Base-by-base conservation (phyloP, 768 basidiomycete species). In the Hirschioporus abietinus region DNA sequence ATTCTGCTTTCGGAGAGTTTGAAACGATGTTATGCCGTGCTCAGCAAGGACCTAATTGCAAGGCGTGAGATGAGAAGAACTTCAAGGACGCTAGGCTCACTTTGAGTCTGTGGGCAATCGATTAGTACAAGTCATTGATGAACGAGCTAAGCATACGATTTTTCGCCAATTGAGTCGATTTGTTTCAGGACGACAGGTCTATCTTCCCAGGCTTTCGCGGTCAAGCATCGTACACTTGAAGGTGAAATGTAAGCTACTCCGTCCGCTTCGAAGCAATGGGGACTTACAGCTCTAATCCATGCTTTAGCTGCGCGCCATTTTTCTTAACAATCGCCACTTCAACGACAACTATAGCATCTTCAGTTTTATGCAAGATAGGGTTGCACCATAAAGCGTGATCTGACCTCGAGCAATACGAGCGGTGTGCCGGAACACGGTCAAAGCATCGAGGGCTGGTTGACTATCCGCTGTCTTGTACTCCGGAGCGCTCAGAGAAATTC, bases 201-300 rank as follows among this genome's bases (percentile, higher is more conserved):
- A 71, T 95, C 90, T 71, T 98, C 96, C 96, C 96, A 99, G 58
- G 93, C 89, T 71, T 90, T 94, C 4, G 92, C 93, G 64, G 81
- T 84, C 42, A 98, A 72, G 70, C 88, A 91, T 12, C 96, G 88
- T 26, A 90, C 76, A 30, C 94, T 93, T 61, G 8, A 23, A 60
- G 26, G n/a, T 20, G 52, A 15, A 2, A 27, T 70, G 36, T 73
- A 60, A 24, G 59, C n/a, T 35, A 23, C 9, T 7, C 12, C 26
- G 25, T 30, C 9, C 26, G 10, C 25, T 15, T 25, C 36, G n/a
- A 36, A 0, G 3, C 12, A 58, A n/a, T 20, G 23, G 60, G 34
- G 35, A 75, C 87, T 70, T 73, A 89, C 88, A 95, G 73, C 76
- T 96, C 93, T 15, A 96, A 78, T 0, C 90, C 88, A 67, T 89